Conservation (phyloP, 441 rosid genomes). For the Pelargonium fulgidum region DNA sequence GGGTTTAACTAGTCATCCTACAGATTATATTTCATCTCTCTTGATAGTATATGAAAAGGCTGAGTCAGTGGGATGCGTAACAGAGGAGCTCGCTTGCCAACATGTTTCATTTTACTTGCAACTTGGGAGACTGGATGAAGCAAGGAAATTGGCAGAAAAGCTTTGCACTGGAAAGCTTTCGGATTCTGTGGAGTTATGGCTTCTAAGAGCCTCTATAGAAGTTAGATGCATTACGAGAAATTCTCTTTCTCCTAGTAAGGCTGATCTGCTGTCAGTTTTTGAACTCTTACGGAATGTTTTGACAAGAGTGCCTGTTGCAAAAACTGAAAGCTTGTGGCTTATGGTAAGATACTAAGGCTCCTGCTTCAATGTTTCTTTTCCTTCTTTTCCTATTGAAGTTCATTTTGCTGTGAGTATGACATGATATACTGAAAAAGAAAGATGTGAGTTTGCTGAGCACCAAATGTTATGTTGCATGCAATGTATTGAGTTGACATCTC, state of each 20-base stretch:
- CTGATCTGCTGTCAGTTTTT: slow-evolving; percentile 41
- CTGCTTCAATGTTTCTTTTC: slow-evolving; percentile 1
- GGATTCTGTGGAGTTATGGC: slow-evolving; percentile 50
- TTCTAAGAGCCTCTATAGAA: slow-evolving; percentile 54
- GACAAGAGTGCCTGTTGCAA: slow-evolving; percentile 38
- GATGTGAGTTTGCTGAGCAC: background rate
- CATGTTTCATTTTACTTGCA: slow-evolving; percentile 56
- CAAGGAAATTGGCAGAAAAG: slow-evolving; percentile 48
- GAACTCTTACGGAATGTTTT: slow-evolving; percentile 43
- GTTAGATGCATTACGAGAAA: slow-evolving; percentile 33
- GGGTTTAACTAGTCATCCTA: slow-evolving; percentile 21
- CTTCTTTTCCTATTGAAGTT: background rate
- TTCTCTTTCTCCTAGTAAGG: slow-evolving; percentile 32
- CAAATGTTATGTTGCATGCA: background rate
- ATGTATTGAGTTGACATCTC: background rate
- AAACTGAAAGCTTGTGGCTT: slow-evolving; percentile 73
- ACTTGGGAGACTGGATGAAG: slow-evolving; percentile 53
- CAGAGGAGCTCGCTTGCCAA: slow-evolving; percentile 63
- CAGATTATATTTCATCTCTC: slow-evolving; percentile 35
- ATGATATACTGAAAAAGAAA: background rate
- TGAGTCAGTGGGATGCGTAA: slow-evolving; percentile 44
- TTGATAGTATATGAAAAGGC: slow-evolving; percentile 55
- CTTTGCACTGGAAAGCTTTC: slow-evolving; percentile 51
- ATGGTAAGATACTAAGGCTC: slow-evolving; percentile 40
- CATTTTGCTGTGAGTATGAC: background rate